Evolutionary conservation across 345 rosid species (phyloP).

Genomic region (Hirschfeldia incana): DNA sequence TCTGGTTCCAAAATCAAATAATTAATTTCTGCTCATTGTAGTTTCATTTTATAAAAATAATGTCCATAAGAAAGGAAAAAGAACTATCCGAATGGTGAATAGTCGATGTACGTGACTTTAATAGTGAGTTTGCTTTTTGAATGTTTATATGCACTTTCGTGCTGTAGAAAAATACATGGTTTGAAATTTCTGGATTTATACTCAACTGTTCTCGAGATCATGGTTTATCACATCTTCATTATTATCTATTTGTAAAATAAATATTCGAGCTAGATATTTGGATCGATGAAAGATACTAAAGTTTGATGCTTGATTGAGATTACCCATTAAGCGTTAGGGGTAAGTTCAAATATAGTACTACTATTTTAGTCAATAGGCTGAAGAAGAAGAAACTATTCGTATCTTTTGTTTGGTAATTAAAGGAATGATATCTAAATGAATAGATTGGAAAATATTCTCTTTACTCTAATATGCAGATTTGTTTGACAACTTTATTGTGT

Average conservation of each 20-base stretch:
- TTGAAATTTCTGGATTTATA: not conserved
- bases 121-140: not conserved
- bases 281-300: slow-evolving; percentile 17
- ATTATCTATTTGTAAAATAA: not conserved
- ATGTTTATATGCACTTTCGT: not conserved
- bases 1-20: not conserved
- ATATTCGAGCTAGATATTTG: slow-evolving; percentile 6
- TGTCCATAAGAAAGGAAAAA: not conserved
- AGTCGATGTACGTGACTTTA: not conserved
- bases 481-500: slow-evolving; percentile 5
- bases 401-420: slow-evolving; percentile 16
- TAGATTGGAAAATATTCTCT: slow-evolving; percentile 29
- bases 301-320: slow-evolving; percentile 28
- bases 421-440: slow-evolving; percentile 36
- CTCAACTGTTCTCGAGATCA: not conserved
- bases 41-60: not conserved
- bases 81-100: not conserved
- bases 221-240: slow-evolving; percentile 5
- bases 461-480: slow-evolving; percentile 14
- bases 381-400: slow-evolving; percentile 27
- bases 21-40: not conserved
- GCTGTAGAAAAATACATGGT: not conserved
- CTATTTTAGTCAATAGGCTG: not conserved
- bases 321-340: slow-evolving; percentile 9
- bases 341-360: slow-evolving; percentile 18